Conservation (phyloP, 192 early-diverging fungal species). For the Glomus cerebriforme region DNA sequence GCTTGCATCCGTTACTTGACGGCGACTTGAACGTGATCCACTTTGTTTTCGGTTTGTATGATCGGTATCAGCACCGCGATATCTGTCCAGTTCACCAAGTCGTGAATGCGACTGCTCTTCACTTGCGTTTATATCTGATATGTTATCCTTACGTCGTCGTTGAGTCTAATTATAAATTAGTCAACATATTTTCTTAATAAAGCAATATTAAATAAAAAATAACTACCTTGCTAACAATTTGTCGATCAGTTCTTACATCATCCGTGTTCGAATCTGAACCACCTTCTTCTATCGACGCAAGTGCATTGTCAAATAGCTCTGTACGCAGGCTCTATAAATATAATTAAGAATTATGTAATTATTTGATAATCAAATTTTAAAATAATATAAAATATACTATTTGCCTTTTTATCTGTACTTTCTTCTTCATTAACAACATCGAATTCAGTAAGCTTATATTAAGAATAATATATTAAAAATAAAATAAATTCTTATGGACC, state of each 20-base stretch:
- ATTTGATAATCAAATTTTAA: not conserved
- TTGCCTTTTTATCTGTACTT: not conserved
- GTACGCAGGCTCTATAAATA: not conserved
- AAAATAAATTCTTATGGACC: not conserved
- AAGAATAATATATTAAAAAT: conserved; percentile 2
- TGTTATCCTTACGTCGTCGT: conserved; percentile 4
- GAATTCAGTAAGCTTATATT: conserved; percentile 18
- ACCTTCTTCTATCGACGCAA: not conserved
- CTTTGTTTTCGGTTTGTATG: conserved; percentile 19
- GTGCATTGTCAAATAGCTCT: not conserved
- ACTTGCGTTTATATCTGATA: conserved; percentile 3
- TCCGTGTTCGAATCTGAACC: conserved; percentile 20
- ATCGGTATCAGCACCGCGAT: conserved; percentile 10
- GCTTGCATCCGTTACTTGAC: not conserved
- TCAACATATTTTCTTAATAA: not conserved
- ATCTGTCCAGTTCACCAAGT: not conserved
- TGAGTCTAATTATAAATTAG: conserved; percentile 12
- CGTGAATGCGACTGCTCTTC: conserved; percentile 14
- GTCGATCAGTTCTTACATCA: not conserved
- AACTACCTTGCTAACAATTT: not conserved
- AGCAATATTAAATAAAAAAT: not conserved
- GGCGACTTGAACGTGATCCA: not conserved
- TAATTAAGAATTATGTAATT: not conserved
- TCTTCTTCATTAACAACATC: not conserved
- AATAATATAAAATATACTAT: not conserved